Conservation (phyloP, 2,329 filamentous ascomycete species). For the Ascochyta clinopodiicola region DNA sequence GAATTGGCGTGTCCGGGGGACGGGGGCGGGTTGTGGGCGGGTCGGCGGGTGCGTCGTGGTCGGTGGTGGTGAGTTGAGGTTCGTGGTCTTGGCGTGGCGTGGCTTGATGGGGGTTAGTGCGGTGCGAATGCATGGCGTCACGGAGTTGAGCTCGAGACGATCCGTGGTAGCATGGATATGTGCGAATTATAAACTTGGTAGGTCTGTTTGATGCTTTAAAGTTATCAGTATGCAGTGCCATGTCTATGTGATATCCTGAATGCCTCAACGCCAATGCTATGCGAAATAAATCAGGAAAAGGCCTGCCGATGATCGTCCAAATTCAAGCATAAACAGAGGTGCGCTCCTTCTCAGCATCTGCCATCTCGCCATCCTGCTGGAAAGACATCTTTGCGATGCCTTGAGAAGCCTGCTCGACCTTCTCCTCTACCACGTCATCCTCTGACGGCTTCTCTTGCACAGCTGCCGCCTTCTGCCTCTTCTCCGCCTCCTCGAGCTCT, state of each 20-base stretch:
- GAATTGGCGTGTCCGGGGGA: background rate
- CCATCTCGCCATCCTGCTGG: constrained; percentile 31
- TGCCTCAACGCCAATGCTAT: constrained; percentile 30
- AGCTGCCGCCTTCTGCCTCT: constrained; percentile 29
- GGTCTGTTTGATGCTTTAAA: no score
- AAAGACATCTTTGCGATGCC: constrained; percentile 29
- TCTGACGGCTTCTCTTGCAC: constrained; percentile 61
- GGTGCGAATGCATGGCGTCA: constrained; percentile 14
- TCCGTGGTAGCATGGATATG: no score
- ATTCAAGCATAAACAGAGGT: constrained; percentile 24
- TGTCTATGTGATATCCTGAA: background rate
- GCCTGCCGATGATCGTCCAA: background rate
- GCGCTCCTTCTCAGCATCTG: constrained; percentile 44
- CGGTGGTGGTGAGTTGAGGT: constrained; percentile 14
- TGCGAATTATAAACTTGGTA: no score
- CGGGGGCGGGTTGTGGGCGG: constrained; percentile 6
- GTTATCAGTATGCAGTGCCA: background rate
- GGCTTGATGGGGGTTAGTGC: constrained; percentile 23
- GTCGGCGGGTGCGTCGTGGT: constrained; percentile 8
- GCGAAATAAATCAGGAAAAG: constrained; percentile 7
- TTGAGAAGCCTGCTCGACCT: constrained; percentile 27
- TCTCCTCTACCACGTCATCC: constrained; percentile 41
- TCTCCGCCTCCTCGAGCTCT: constrained; percentile 43
- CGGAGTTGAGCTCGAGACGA: background rate
- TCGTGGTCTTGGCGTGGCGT: constrained; percentile 13